These are phyloP conservation scores for Perilla frutescens DNA, from an alignment of 257 asterid genomes.

Conservation along the genomic window DNA sequence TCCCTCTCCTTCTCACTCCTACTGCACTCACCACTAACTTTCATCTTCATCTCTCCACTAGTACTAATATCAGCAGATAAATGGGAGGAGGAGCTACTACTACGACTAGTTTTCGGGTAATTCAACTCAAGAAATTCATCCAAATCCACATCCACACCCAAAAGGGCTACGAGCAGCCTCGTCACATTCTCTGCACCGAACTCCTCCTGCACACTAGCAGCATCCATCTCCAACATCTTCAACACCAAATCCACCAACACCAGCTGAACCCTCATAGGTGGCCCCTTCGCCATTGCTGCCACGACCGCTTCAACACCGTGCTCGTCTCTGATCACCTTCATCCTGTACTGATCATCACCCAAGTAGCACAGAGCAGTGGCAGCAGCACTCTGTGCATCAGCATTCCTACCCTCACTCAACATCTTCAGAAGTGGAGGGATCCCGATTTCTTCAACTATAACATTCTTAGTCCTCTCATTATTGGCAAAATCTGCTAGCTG, in stretches of 20 bases:
- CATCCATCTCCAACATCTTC: constrained; percentile 53
- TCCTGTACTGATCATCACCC: constrained; percentile 48
- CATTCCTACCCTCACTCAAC: constrained; percentile 47
- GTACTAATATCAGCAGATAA: constrained; percentile 43
- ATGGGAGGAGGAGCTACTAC: constrained; percentile 30
- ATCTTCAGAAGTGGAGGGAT: constrained; percentile 57
- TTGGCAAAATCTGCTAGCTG: constrained; percentile 45
- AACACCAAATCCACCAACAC: constrained; percentile 48
- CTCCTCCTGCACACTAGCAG: constrained; percentile 49
- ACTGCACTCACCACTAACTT: constrained; percentile 29
- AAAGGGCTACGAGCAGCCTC: constrained; percentile 47
- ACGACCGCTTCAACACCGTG: constrained; percentile 46
- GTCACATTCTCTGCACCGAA: constrained; percentile 64
- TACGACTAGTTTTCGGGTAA: constrained; percentile 22
- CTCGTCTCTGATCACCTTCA: constrained; percentile 34
- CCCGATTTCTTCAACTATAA: constrained; percentile 61
- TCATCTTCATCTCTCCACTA: constrained; percentile 35
- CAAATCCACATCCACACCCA: constrained; percentile 52
- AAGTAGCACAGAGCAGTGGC: constrained; percentile 52
- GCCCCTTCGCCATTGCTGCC: constrained; percentile 40
- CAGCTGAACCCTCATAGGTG: constrained; percentile 42
- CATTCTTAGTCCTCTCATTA: constrained; percentile 45
- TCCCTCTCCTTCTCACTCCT: constrained; percentile 41
- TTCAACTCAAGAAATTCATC: constrained; percentile 46
- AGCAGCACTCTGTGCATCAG: constrained; percentile 55